These are phyloP conservation scores for Podospora appendiculata DNA, from an alignment of 495 filamentous ascomycete species.

Conservation along the genomic window DNA sequence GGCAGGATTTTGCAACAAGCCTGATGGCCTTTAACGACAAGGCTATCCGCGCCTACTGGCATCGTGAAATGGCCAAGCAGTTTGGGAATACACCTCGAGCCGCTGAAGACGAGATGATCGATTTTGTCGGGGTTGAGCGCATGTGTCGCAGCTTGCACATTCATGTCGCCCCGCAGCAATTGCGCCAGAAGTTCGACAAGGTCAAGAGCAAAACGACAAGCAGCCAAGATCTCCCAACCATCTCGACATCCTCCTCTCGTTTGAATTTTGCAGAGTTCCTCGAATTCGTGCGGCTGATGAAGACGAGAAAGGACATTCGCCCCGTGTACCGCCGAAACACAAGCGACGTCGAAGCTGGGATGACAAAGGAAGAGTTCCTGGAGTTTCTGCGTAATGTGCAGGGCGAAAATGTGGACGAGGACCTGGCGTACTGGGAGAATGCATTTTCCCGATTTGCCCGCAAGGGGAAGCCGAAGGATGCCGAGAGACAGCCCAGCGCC, in stretches of 20 bases:
- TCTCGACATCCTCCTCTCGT: constrained; percentile 39
- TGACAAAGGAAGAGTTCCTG: constrained; percentile 67
- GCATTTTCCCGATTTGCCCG: constrained; percentile 71
- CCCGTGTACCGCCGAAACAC: constrained; percentile 54
- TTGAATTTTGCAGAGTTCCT: constrained; percentile 73
- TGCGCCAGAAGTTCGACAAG: constrained; percentile 66
- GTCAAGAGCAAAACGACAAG: constrained; percentile 47
- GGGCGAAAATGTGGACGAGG: constrained; percentile 61
- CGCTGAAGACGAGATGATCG: constrained; percentile 60
- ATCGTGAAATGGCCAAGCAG: constrained; percentile 69
- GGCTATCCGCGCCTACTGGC: constrained; percentile 74
- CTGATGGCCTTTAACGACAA: constrained; percentile 74
- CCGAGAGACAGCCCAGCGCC: constrained; percentile 22
- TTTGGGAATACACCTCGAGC: constrained; percentile 46
- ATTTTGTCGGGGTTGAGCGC: constrained; percentile 66
- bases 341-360: constrained; percentile 46
- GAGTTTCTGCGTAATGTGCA: constrained; percentile 67
- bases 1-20: constrained; percentile 82
- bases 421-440: constrained; percentile 57
- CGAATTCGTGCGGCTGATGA: constrained; percentile 72
- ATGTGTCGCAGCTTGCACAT: constrained; percentile 86
- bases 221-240: constrained; percentile 4
- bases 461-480: constrained; percentile 48
- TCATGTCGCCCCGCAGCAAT: constrained; percentile 66
- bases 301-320: constrained; percentile 73